phyloP scores from a whole-genome alignment of 2,329 filamentous ascomycete genomes.

The Periconia macrospinosa region DNA sequence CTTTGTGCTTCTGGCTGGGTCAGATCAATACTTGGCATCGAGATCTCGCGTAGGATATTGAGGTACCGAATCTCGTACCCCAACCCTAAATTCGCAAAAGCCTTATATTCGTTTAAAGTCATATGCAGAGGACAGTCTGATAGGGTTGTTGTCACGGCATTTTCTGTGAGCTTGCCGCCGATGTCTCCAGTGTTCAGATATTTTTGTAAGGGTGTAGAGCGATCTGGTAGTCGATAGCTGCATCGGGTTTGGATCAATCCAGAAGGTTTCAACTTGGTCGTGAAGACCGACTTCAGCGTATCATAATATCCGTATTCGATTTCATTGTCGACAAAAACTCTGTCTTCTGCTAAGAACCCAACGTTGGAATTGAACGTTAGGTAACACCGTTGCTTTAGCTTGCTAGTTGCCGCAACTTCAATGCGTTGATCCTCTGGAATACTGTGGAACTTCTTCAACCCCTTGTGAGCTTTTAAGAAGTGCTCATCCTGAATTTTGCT shows the following conservation, averaged over 20 bases:
- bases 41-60: constrained; percentile 58
- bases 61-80: constrained; percentile 56
- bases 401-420: background rate
- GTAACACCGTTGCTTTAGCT: background rate
- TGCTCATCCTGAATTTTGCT: too few relatives aligned
- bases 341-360: background rate
- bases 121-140: constrained; percentile 52
- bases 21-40: constrained; percentile 53
- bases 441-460: background rate
- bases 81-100: constrained; percentile 53
- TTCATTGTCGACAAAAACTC: background rate
- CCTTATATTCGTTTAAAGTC: constrained; percentile 57
- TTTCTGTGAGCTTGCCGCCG: constrained; percentile 43
- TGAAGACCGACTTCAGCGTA: background rate
- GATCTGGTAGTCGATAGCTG: background rate
- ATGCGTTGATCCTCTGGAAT: background rate
- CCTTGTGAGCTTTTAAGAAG: background rate
- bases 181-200: background rate
- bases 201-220: background rate
- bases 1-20: constrained; percentile 52
- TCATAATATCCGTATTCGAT: too few relatives aligned
- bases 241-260: background rate
- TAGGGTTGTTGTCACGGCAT: constrained; percentile 51
- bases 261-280: background rate
- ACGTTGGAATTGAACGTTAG: background rate